These are phyloP conservation scores for Apiotrichum gracile DNA, from an alignment of 1,284 basidiomycete genomes.

Conservation along the genomic window DNA sequence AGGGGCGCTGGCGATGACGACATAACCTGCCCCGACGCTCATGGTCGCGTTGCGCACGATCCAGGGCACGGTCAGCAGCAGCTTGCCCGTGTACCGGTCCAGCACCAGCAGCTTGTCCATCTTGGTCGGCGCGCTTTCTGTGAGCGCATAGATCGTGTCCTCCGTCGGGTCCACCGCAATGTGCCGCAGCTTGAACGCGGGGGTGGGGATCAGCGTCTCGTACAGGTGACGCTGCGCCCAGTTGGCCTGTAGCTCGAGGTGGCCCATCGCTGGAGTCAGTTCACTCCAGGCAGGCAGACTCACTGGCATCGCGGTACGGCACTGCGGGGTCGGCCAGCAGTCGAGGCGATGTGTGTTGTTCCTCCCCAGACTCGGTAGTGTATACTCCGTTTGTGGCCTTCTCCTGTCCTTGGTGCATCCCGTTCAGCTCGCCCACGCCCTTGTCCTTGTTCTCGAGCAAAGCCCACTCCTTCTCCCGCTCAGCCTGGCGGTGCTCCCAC, in stretches of 20 bases:
- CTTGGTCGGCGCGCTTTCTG: background rate
- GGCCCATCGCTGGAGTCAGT: background rate
- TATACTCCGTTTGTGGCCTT: too few relatives aligned
- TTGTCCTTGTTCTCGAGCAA: background rate
- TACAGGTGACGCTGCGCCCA: slow-evolving; percentile 4
- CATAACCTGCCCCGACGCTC: slow-evolving; percentile 6
- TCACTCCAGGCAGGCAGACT: too few relatives aligned
- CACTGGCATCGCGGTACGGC: too few relatives aligned
- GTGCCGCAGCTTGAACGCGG: slow-evolving; percentile 3
- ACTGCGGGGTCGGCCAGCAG: too few relatives aligned
- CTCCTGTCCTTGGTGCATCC: background rate
- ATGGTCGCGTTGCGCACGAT: background rate
- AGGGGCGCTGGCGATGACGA: background rate
- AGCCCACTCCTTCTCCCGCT: background rate
- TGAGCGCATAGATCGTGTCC: slow-evolving; percentile 5
- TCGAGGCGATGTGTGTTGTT: too few relatives aligned
- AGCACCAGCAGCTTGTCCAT: slow-evolving; percentile 1
- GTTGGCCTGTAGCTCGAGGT: background rate
- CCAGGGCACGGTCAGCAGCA: slow-evolving; percentile 5
- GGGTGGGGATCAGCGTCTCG: slow-evolving; percentile 3
- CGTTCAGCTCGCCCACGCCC: background rate
- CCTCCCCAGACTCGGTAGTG: too few relatives aligned
- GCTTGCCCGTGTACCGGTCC: slow-evolving; percentile 5
- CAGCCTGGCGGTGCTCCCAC: background rate
- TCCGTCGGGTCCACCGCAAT: background rate